Evolutionary conservation across 2,329 filamentous ascomycete genomes (phyloP), one percentile per base, ranked within the genome.

Genomic region (Paradendryphiella salina): DNA sequence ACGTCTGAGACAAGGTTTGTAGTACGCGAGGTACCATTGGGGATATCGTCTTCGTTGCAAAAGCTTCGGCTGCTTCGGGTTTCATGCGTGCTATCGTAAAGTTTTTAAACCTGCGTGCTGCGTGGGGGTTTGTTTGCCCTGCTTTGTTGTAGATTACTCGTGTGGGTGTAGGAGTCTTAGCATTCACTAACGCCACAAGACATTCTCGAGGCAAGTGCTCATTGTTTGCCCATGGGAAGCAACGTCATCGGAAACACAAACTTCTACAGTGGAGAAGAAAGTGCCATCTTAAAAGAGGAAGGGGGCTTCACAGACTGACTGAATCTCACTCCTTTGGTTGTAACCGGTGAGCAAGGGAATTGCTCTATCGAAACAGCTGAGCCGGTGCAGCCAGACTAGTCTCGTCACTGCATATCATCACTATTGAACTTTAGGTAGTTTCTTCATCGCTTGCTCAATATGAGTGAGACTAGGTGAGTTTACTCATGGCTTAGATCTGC

Each of bases 1-100:
- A 63, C 54, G 0, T 57, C 54, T 32, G 61, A 57, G n/a, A 60
- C 54, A 2, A 61, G 42, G 39, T 59, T 54, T 14, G 46, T 46
- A 31, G 59, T 51, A 7, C 63, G 59, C 7, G 52, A 33, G 1
- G 46, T 56, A 20, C 50, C 50, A 6, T 59, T 43, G 10, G 43
- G 45, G 4, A 39, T 39, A 38, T 59, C 52, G 54, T 65, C 33
- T 52, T 49, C 7, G 49, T 57, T n/a, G 56, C 46, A 21, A 64
- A 50, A 3, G 59, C 54, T 43, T 61, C 53, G 9, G 59, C 45
- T 32, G 57, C 56, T 53, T 62, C 52, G 2, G 54, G 38, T 40
- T 52, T 61, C 56, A 63, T 65, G n/a, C 3, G 23, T 4, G 2
- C 7, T 14, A 9, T 23, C 1, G 17, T 37, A n/a, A 10, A 20